A percentile compares a stretch with the other conserved stretches of the same genome.
These are phyloP conservation scores for Trebouxia sp. DNA, from an alignment of 139 green algal species.

Conservation along the genomic window DNA sequence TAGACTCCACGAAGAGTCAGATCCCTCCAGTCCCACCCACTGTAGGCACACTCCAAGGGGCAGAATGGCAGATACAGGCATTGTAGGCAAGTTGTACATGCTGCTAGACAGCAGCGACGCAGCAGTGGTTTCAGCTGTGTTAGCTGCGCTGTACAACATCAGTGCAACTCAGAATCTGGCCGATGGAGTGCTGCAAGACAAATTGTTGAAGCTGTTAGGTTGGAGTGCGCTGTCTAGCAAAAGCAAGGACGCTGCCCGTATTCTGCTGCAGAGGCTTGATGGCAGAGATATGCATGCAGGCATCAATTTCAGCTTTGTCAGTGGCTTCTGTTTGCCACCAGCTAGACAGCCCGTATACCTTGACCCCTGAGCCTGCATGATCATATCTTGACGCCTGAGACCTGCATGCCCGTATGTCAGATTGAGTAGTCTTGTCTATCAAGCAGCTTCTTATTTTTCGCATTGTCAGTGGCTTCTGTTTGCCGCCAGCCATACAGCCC, in stretches of 20 bases:
- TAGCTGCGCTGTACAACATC: conserved; percentile 5
- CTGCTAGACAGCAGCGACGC: not conserved
- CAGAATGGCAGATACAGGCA: not conserved
- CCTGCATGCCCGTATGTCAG: too few relatives aligned
- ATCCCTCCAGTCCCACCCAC: not conserved
- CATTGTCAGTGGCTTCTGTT: too few relatives aligned
- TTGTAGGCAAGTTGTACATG: not conserved
- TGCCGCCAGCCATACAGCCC: too few relatives aligned
- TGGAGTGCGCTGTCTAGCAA: not conserved
- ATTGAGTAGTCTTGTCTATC: too few relatives aligned
- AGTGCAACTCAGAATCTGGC: conserved; percentile 8
- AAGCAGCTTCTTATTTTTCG: too few relatives aligned
- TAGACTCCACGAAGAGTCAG: not conserved
- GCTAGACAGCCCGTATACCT: not conserved
- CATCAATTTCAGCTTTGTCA: not conserved
- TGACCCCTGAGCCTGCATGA: not conserved
- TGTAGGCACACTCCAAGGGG: conserved; percentile 14
- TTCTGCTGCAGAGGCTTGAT: conserved; percentile 13
- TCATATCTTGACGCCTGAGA: too few relatives aligned
- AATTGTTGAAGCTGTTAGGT: not conserved
- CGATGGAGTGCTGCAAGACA: conserved; percentile 5
- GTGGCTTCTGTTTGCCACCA: not conserved
- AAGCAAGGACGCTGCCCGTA: conserved; percentile 7
- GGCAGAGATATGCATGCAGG: not conserved
- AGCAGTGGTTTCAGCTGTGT: not conserved